phyloP scores from a whole-genome alignment of 1,284 basidiomycete species.

The Phellopilus nigrolimitatus region DNA sequence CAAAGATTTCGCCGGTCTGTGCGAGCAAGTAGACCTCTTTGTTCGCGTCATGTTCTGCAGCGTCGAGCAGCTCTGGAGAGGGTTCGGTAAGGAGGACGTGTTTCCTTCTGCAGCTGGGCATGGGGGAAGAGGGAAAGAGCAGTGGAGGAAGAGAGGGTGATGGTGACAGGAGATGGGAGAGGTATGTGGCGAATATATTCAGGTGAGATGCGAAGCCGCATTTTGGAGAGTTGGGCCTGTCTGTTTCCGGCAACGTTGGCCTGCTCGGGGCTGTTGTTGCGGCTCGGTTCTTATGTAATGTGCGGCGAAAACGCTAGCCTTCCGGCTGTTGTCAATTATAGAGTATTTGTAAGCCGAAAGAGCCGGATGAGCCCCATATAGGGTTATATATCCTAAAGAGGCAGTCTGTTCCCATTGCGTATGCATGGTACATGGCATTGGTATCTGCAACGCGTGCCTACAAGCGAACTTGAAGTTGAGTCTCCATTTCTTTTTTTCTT shows the following conservation, averaged over 20 bases:
- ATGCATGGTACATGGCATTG: too few species aligned
- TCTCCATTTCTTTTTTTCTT: background rate
- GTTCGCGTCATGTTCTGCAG: slow-evolving; percentile 55
- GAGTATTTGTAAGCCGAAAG: too few species aligned
- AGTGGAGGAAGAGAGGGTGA: slow-evolving; percentile 5
- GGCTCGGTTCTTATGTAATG: too few species aligned
- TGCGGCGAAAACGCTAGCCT: too few species aligned
- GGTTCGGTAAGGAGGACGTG: slow-evolving; percentile 83
- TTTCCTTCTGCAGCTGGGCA: slow-evolving; percentile 90
- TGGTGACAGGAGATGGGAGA: slow-evolving; percentile 20
- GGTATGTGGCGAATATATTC: slow-evolving; percentile 24
- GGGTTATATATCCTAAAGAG: too few species aligned
- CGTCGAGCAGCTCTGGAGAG: slow-evolving; percentile 60
- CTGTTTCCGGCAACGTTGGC: background rate
- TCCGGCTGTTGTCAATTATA: too few species aligned
- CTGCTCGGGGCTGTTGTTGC: background rate
- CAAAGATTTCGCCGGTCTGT: slow-evolving; percentile 93
- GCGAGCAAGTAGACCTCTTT: slow-evolving; percentile 85
- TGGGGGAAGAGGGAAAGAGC: slow-evolving; percentile 30
- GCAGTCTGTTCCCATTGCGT: too few species aligned
- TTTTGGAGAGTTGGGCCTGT: too few species aligned
- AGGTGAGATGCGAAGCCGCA: slow-evolving; percentile 23
- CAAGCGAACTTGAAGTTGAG: too few species aligned
- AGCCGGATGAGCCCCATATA: too few species aligned
- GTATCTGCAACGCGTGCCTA: too few species aligned